Percentiles rank a stretch among this genome's conserved stretches.
phyloP scores from a whole-genome alignment of 1,139 yeast genomes.

The Hyphopichia fennica region DNA sequence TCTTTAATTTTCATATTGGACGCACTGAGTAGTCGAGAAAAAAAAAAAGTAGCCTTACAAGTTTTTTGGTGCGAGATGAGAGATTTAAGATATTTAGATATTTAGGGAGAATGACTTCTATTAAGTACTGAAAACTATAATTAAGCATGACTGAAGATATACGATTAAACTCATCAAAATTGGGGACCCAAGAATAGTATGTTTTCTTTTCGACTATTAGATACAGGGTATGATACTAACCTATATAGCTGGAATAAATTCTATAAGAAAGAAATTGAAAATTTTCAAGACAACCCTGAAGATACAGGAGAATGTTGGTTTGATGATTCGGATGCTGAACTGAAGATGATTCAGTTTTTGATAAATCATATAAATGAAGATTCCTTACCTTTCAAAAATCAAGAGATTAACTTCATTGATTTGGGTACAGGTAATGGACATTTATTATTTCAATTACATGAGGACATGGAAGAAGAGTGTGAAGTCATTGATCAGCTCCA shows the following conservation, averaged over 20 bases:
- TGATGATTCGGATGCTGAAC: constrained; percentile 88
- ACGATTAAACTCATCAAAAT: constrained; percentile 63
- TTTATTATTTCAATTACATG: constrained; percentile 63
- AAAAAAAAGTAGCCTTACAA: background rate
- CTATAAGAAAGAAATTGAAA: constrained; percentile 67
- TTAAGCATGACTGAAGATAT: constrained; percentile 47
- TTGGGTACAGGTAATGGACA: constrained; percentile 98
- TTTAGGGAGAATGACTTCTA: background rate
- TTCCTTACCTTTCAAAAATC: constrained; percentile 25
- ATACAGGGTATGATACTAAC: constrained; percentile 19
- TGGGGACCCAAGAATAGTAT: constrained; percentile 77
- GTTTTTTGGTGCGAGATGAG: background rate
- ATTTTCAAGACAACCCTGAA: constrained; percentile 67
- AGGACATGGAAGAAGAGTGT: constrained; percentile 44
- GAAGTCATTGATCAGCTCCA: constrained; percentile 32
- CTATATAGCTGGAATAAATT: constrained; percentile 76
- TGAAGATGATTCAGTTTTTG: constrained; percentile 70
- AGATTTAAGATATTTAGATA: background rate
- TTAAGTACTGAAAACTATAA: background rate
- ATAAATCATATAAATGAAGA: constrained; percentile 27
- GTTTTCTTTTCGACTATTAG: constrained; percentile 20
- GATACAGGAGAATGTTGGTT: constrained; percentile 98
- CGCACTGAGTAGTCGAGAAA: too few relatives aligned
- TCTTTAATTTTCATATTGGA: background rate
- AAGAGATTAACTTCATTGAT: constrained; percentile 56